phyloP scores from a whole-genome alignment of 176 grass and related monocot genomes.

The Musa beccarii region DNA sequence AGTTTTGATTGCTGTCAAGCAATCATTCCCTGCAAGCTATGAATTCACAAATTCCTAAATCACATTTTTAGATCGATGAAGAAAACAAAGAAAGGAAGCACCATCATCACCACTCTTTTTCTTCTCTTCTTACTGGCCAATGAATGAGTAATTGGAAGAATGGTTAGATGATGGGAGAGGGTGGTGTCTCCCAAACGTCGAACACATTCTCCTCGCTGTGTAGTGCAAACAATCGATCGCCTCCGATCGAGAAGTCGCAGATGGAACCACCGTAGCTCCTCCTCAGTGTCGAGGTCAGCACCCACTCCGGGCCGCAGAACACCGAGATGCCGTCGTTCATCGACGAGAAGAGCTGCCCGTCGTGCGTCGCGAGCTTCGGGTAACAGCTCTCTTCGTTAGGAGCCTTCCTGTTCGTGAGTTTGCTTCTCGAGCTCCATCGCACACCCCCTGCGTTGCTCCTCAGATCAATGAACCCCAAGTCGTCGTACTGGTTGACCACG shows the following conservation, averaged over 20 bases:
- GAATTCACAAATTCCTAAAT: no score
- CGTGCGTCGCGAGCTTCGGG: constrained; percentile 82
- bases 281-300: constrained; percentile 75
- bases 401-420: constrained; percentile 69
- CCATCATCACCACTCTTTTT: no score
- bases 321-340: constrained; percentile 98
- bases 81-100: not conserved
- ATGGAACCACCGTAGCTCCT: constrained; percentile 70
- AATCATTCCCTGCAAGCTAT: no score
- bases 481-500: constrained; percentile 94
- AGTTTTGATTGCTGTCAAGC: not conserved
- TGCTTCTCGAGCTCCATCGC: constrained; percentile 89
- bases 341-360: constrained; percentile 82
- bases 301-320: constrained; percentile 78
- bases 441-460: constrained; percentile 37
- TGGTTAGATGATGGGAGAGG: constrained; percentile 27
- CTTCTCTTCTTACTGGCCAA: no score
- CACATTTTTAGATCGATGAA: no score
- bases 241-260: constrained; percentile 94
- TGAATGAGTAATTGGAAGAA: no score
- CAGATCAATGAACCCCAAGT: constrained; percentile 88
- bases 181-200: constrained; percentile 89
- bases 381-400: constrained; percentile 89
- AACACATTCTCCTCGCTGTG: constrained; percentile 98
- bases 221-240: constrained; percentile 73